Percentiles rank a stretch among this genome's conserved stretches.
These are phyloP conservation scores for Limnomonas spitsbergensis DNA, from an alignment of 139 green algal genomes.

Conservation along the genomic window DNA sequence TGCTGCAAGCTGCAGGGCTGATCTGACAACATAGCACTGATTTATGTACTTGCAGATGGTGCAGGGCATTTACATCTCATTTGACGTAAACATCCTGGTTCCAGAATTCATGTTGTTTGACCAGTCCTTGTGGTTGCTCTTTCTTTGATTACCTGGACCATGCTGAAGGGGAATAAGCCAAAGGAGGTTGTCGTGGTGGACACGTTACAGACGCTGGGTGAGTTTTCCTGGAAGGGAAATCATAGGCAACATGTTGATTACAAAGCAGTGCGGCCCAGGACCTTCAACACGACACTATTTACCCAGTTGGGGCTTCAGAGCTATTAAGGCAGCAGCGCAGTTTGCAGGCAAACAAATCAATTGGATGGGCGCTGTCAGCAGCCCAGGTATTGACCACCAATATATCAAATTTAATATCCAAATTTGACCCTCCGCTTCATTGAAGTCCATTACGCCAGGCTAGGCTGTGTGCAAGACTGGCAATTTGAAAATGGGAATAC, in stretches of 20 bases:
- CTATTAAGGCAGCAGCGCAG: background rate
- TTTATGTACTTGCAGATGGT: too few species aligned
- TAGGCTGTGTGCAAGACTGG: background rate
- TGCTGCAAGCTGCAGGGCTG: too few species aligned
- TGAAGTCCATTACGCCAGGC: background rate
- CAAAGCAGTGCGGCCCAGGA: too few species aligned
- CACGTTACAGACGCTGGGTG: background rate
- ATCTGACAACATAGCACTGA: too few species aligned
- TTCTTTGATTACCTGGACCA: slow-evolving; percentile 6
- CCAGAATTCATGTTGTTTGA: too few species aligned
- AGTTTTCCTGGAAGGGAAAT: slow-evolving; percentile 14
- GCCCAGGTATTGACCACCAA: background rate
- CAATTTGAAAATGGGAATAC: background rate
- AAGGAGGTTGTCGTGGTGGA: background rate
- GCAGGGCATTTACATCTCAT: too few species aligned
- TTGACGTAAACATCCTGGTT: too few species aligned
- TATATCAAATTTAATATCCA: background rate
- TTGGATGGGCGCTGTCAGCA: background rate
- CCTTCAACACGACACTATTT: too few species aligned
- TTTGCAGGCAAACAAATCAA: background rate
- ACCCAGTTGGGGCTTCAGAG: too few species aligned
- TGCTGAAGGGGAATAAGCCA: background rate
- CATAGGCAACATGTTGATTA: too few species aligned
- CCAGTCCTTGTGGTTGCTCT: background rate
- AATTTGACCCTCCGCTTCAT: background rate